These are phyloP conservation scores for Hippophae gyantsensis DNA, from an alignment of 306 rosid species.

Conservation along the genomic window DNA sequence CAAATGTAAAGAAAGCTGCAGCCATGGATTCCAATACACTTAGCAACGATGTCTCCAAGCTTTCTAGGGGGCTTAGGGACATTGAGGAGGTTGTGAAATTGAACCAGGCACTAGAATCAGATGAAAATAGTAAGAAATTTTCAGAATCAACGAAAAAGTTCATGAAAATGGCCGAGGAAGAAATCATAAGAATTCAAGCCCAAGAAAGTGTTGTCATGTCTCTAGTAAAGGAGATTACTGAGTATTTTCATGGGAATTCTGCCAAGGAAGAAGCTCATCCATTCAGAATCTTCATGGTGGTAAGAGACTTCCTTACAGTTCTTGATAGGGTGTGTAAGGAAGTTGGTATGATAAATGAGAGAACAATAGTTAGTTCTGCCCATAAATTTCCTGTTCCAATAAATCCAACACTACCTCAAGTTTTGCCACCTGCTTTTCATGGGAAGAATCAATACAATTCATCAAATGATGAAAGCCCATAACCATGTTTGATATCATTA, in stretches of 20 bases:
- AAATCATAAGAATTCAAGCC: conserved; percentile 64
- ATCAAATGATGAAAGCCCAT: conserved; percentile 48
- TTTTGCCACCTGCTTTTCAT: conserved; percentile 36
- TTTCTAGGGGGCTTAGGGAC: conserved; percentile 52
- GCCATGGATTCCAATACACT: conserved; percentile 85
- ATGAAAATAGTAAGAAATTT: conserved; percentile 39
- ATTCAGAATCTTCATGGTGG: conserved; percentile 86
- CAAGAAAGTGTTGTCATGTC: conserved; percentile 82
- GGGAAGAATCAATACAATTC: conserved; percentile 34
- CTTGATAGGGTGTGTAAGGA: conserved; percentile 92
- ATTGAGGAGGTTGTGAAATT: conserved; percentile 43
- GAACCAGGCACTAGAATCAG: conserved; percentile 22
- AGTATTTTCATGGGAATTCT: conserved; percentile 89
- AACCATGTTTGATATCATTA: conserved; percentile 25
- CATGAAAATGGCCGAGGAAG: conserved; percentile 70
- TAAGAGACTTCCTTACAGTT: conserved; percentile 63
- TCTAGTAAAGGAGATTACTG: conserved; percentile 88
- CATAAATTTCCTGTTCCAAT: conserved; percentile 88
- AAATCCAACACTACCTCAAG: conserved; percentile 74
- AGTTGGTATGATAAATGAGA: conserved; percentile 74
- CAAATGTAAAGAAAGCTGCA: conserved; percentile 88
- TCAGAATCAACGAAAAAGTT: conserved; percentile 66
- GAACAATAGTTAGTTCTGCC: conserved; percentile 65
- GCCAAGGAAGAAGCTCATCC: conserved; percentile 98
- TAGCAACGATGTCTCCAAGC: conserved; percentile 67